Evolutionary conservation across 2,329 filamentous ascomycete genomes (phyloP).

Genomic region (Fusarium chaquense): DNA sequence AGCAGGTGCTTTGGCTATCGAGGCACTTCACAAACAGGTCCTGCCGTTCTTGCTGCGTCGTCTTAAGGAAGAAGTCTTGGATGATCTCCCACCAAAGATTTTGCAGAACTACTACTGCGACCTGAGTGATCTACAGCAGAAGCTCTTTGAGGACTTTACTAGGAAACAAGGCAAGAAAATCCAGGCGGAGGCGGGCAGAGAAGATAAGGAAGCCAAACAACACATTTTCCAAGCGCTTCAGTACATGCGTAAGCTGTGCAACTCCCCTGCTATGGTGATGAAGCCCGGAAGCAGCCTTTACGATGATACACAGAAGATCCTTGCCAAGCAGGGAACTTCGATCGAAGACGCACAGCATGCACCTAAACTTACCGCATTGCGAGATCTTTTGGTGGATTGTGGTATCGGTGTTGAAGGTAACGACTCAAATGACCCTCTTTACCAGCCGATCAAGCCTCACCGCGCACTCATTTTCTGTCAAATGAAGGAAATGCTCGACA

Average conservation of each 20-base stretch:
- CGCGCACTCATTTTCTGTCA: constrained; percentile 98
- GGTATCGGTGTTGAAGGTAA: constrained; percentile 85
- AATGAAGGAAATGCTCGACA: constrained; percentile 99
- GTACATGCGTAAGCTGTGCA: constrained; percentile 99
- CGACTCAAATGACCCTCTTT: constrained; percentile 70
- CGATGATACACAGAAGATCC: constrained; percentile 83
- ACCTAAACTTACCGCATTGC: constrained; percentile 89
- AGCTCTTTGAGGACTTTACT: constrained; percentile 95
- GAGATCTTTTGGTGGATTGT: constrained; percentile 96
- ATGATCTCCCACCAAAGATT: constrained; percentile 97
- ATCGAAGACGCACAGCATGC: constrained; percentile 89
- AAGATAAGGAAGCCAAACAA: constrained; percentile 93
- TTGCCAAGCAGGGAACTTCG: constrained; percentile 82
- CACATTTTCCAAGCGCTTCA: constrained; percentile 99
- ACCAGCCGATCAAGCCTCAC: constrained; percentile 92
- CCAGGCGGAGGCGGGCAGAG: constrained; percentile 82
- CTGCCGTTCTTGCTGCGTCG: constrained; percentile 95
- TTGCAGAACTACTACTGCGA: constrained; percentile 99
- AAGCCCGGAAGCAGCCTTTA: constrained; percentile 94
- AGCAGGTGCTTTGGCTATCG: constrained; percentile 93
- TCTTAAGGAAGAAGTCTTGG: constrained; percentile 96
- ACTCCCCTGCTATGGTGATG: constrained; percentile 95
- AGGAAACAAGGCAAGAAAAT: constrained; percentile 93
- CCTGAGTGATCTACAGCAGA: constrained; percentile 92
- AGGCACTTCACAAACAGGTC: constrained; percentile 98